phyloP scores from a whole-genome alignment of 2,329 filamentous ascomycete species.

The Calonectria ilicicola region DNA sequence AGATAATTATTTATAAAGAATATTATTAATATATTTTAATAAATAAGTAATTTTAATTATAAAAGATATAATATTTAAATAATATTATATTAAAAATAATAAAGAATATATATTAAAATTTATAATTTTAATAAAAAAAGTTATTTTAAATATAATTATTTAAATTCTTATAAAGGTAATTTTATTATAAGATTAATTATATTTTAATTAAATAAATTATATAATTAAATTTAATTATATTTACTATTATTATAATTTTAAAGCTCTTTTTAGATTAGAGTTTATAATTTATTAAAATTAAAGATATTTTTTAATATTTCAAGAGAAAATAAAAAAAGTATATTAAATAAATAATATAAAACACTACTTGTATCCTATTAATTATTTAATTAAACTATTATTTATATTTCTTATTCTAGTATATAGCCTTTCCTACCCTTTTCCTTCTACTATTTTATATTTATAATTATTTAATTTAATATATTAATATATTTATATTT shows the following conservation, averaged over 20 bases:
- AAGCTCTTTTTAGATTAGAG: not conserved
- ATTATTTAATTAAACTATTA: too few relatives aligned
- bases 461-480: too few relatives aligned
- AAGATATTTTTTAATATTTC: not conserved
- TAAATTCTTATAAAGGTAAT: not conserved
- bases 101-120: not conserved
- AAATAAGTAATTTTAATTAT: not conserved
- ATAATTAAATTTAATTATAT: not conserved
- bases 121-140: too few relatives aligned
- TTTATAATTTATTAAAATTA: too few relatives aligned
- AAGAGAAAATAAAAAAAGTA: not conserved
- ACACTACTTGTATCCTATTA: not conserved
- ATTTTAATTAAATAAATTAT: not conserved
- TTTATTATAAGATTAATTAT: not conserved
- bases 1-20: not conserved
- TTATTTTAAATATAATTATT: not conserved
- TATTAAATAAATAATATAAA: not conserved
- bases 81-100: constrained; percentile 1
- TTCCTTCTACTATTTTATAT: too few relatives aligned
- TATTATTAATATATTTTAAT: too few relatives aligned
- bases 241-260: not conserved
- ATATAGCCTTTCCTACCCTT: too few relatives aligned
- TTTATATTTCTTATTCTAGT: too few relatives aligned
- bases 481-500: too few relatives aligned
- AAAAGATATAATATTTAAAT: not conserved